phyloP scores from a whole-genome alignment of 495 filamentous ascomycete genomes.

The Penicillium paradoxum region DNA sequence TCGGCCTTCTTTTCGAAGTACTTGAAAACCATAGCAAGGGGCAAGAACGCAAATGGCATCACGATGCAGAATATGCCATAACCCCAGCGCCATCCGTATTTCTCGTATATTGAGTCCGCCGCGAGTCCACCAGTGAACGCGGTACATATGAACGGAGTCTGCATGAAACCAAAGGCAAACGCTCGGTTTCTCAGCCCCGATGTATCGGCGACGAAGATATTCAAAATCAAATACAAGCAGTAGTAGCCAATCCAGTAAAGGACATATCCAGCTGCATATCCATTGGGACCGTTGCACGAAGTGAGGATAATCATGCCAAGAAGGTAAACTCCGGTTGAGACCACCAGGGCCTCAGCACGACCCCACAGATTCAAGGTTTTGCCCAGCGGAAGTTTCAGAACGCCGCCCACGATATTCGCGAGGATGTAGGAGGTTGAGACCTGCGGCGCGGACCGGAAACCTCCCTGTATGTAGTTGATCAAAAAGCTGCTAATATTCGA shows the following conservation, averaged over 20 bases:
- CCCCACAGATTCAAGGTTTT: conserved; percentile 68
- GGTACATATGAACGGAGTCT: conserved; percentile 54
- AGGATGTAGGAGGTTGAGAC: conserved; percentile 35
- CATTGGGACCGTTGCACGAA: conserved; percentile 38
- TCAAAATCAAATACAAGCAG: conserved; percentile 51
- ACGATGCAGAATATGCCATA: conserved; percentile 60
- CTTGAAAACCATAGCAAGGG: conserved; percentile 47
- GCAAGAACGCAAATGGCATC: conserved; percentile 46
- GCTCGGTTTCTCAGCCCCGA: conserved; percentile 57
- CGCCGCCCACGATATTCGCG: conserved; percentile 55
- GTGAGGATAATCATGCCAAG: conserved; percentile 46
- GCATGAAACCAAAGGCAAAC: conserved; percentile 55
- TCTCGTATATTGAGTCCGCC: conserved; percentile 40
- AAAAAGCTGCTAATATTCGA: conserved; percentile 32
- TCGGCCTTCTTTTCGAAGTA: conserved; percentile 56
- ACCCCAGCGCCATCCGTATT: conserved; percentile 57
- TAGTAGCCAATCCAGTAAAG: conserved; percentile 56
- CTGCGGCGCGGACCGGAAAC: conserved; percentile 34
- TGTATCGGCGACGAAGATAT: conserved; percentile 62
- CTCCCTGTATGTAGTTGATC: conserved; percentile 34
- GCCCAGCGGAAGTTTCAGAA: conserved; percentile 62
- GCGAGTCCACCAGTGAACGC: conserved; percentile 34
- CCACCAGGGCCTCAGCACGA: conserved; percentile 47
- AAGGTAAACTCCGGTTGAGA: conserved; percentile 33
- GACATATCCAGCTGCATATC: conserved; percentile 47